phyloP scores from a whole-genome alignment of 2,329 filamentous ascomycete genomes.

The Beauveria bassiana region DNA sequence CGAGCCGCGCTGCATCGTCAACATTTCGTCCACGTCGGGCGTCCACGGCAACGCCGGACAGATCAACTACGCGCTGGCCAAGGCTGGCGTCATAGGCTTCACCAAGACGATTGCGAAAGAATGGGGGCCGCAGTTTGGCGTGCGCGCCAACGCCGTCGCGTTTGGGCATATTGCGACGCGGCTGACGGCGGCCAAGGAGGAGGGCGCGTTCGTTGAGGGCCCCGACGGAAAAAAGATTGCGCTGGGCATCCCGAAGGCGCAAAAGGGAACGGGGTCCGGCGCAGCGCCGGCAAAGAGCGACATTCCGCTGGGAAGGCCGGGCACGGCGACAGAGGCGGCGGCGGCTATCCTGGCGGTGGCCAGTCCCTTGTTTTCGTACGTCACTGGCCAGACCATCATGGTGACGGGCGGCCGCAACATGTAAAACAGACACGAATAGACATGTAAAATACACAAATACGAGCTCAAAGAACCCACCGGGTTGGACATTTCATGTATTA shows the following conservation, averaged over 20 bases:
- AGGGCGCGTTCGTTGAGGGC: conserved; percentile 69
- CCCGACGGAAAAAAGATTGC: conserved; percentile 69
- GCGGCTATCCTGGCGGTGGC: conserved; percentile 68
- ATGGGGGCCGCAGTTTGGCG: conserved; percentile 79
- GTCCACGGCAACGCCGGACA: conserved; percentile 86
- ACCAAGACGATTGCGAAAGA: conserved; percentile 89
- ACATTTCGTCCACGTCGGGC: conserved; percentile 75
- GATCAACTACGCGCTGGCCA: conserved; percentile 79
- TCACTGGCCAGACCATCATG: conserved; percentile 79
- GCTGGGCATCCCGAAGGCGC: conserved; percentile 62
- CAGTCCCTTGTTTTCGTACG: conserved; percentile 77
- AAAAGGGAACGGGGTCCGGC: conserved; percentile 35
- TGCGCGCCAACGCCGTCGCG: conserved; percentile 74
- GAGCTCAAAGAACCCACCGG: background rate
- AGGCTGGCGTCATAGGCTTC: conserved; percentile 74
- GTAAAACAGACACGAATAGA: conserved; percentile 23
- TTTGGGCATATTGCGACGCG: conserved; percentile 78
- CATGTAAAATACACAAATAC: background rate
- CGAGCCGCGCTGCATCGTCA: conserved; percentile 70
- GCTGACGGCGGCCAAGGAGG: conserved; percentile 77
- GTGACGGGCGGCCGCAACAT: conserved; percentile 70
- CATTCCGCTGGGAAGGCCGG: conserved; percentile 71
- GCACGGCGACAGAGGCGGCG: conserved; percentile 73
- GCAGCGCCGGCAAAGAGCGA: conserved; percentile 47
- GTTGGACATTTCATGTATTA: conserved; percentile 5